These are phyloP conservation scores for Yamadazyma takamatsuzukensis DNA, from an alignment of 805 yeast species.

Conservation along the genomic window DNA sequence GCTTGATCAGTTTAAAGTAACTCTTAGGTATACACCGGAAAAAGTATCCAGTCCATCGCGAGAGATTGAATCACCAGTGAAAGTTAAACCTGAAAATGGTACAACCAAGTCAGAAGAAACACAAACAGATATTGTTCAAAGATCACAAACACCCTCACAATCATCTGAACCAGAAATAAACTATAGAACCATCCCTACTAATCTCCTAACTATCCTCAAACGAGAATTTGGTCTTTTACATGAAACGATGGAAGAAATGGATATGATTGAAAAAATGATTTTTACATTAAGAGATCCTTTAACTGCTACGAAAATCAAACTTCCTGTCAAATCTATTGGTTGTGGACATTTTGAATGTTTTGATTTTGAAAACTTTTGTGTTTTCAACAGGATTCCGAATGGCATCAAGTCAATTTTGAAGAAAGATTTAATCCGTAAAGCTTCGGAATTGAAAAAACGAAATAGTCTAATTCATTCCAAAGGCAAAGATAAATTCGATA, in stretches of 20 bases:
- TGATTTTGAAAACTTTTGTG: slow-evolving; percentile 39
- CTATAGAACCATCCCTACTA: slow-evolving; percentile 13
- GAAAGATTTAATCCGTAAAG: slow-evolving; percentile 21
- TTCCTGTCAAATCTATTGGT: slow-evolving; percentile 36
- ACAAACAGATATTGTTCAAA: background rate
- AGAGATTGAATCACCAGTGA: no score
- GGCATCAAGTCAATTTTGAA: slow-evolving; percentile 20
- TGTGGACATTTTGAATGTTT: slow-evolving; percentile 44
- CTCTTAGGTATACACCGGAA: no score
- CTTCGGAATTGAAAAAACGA: slow-evolving; percentile 9
- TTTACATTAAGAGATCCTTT: slow-evolving; percentile 40
- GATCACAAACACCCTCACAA: background rate
- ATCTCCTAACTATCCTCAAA: slow-evolving; percentile 8
- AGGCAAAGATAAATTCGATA: background rate
- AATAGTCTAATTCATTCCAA: no score
- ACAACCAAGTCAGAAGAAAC: background rate
- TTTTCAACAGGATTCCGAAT: slow-evolving; percentile 31
- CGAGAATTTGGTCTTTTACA: slow-evolving; percentile 11
- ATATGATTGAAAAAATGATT: slow-evolving; percentile 31
- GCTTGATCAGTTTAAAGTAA: no score
- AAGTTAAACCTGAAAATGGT: background rate
- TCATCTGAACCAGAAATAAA: background rate
- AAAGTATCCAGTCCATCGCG: no score
- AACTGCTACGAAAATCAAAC: slow-evolving; percentile 32
- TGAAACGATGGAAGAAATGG: slow-evolving; percentile 15